Percentiles rank a stretch among this genome's conserved stretches.
These are phyloP conservation scores for Penicillium concentricum DNA, from an alignment of 2,329 filamentous ascomycete genomes.

Conservation along the genomic window DNA sequence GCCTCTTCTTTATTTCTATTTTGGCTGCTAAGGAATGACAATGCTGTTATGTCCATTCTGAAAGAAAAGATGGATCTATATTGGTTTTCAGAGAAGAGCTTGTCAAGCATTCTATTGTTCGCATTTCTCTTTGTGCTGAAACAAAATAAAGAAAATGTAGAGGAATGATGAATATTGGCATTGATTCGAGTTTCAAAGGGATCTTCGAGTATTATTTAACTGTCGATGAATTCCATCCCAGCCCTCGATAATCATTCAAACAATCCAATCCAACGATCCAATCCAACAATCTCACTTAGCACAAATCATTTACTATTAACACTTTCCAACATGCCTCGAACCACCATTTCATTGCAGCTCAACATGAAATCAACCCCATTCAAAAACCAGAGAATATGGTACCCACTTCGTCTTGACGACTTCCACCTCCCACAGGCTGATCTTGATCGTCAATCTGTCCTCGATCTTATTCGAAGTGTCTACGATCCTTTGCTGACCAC, in stretches of 20 bases:
- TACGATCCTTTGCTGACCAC: neutral
- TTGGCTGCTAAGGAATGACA: neutral
- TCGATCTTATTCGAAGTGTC: neutral
- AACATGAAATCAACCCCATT: too few species aligned
- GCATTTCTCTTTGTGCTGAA: neutral
- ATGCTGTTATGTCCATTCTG: neutral
- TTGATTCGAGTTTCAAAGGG: neutral
- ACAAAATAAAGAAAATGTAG: neutral
- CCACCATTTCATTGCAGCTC: neutral
- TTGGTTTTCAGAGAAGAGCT: neutral
- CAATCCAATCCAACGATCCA: neutral
- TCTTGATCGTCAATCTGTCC: neutral
- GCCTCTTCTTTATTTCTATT: neutral
- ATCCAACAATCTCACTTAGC: neutral
- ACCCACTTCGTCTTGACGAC: neutral
- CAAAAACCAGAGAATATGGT: neutral
- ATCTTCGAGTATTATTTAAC: neutral
- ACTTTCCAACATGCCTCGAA: neutral
- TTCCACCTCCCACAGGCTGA: neutral
- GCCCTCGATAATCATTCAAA: neutral
- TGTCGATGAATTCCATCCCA: neutral
- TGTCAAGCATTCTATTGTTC: neutral
- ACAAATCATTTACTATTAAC: neutral
- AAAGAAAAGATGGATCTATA: neutral
- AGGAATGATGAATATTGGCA: neutral